Percentiles rank a stretch among this genome's conserved stretches.
Conservation (phyloP, 192 early-diverging fungal genomes). For the Entomortierella chlamydospora region DNA sequence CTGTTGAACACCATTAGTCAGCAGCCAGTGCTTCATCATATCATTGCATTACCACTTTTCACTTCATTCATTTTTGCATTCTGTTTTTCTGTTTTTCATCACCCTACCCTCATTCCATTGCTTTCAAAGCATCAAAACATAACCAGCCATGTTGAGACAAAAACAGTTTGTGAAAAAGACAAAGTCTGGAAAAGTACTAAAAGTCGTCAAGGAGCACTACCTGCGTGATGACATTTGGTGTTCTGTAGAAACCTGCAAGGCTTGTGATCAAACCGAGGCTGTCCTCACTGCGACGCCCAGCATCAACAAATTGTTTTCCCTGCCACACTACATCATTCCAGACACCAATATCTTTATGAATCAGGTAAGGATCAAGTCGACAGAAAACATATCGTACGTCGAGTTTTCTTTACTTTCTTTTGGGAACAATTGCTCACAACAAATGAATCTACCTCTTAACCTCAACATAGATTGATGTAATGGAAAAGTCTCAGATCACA, state of each 20-base stretch:
- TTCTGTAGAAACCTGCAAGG: constrained; percentile 69
- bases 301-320: constrained; percentile 59
- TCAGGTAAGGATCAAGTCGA: no score
- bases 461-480: constrained; percentile 83
- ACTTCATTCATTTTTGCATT: not conserved
- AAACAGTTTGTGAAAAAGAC: constrained; percentile 93
- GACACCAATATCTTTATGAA: constrained; percentile 97
- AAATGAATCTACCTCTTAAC: no score
- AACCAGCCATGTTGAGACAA: constrained; percentile 66
- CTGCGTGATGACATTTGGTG: constrained; percentile 96
- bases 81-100: not conserved
- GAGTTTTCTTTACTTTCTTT: no score
- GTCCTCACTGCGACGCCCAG: constrained; percentile 64
- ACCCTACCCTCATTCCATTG: no score
- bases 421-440: no score
- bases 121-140: no score
- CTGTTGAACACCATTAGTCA: no score
- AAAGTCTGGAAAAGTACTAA: constrained; percentile 90
- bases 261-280: constrained; percentile 57
- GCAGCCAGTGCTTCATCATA: no score
- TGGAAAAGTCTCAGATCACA: constrained; percentile 88
- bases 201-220: constrained; percentile 97
- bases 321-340: constrained; percentile 85
- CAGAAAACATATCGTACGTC: no score
- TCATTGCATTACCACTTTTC: no score